Evolutionary conservation across 495 filamentous ascomycete genomes (phyloP), one percentile per base, ranked within the genome.

Genomic region (Tuber calosporum): DNA sequence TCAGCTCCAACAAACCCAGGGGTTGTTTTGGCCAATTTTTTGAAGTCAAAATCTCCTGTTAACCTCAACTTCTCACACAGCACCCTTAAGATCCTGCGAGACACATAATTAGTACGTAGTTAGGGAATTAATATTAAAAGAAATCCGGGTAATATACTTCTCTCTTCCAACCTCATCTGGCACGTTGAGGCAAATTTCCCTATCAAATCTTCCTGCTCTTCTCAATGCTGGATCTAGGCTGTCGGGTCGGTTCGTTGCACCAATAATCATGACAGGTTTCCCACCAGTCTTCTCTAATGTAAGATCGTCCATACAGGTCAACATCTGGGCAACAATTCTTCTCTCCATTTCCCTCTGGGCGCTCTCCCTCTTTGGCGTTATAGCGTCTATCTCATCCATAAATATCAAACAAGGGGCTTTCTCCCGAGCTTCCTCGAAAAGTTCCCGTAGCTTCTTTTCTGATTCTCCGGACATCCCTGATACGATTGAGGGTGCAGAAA

Each of bases 261-360:
- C 94, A 40, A 98, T 87, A 19, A 97, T 92, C 73, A 98, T 92
- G 26, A 98, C 94, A 15, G 93, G 91, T 83, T 95, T 96, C 26
- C 92, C 92, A 36, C 88, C 89, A 13, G 93, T 93, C 75, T 91
- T 90, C 53, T 93, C 90, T 69, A 93, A 85, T 42, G 91, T 91
- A 71, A 97, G 86, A 69, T 93, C 89, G 76, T 93, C 92, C 80
- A 81, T 81, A 76, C 92, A 95, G 17, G 92, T 94, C 73, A 97
- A 85, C 76, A 98, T 88, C 82, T 97, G 94, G 1, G 94, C 92
- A 30, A 98, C 94, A 80, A 98, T 98, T 67, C 94, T 85, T 83
- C 94, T 93, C 83, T 98, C 94, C 94, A 98, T 98, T 80, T 96
- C 93, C 77, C 93, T 88, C 80, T 96, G 93, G n/a, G 94, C 92